Conservation (phyloP, 345 rosid genomes). For the Cochlearia excelsa region DNA sequence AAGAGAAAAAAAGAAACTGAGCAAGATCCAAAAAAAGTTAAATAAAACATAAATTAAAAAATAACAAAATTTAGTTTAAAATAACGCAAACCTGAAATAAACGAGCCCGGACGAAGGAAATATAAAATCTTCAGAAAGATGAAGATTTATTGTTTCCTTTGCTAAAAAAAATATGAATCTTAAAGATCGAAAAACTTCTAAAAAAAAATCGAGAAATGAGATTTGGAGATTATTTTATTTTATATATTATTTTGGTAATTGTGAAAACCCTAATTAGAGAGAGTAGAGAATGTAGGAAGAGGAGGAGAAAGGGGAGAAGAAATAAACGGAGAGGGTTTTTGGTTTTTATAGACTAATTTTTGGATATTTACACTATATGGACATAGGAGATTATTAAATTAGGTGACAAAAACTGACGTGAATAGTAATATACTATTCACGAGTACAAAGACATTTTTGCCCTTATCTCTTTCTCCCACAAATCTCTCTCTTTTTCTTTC, state of each 20-base stretch:
- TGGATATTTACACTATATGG: no score
- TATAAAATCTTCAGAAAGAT: not conserved
- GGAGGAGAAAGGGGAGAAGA: constrained; percentile 17
- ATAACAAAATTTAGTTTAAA: not conserved
- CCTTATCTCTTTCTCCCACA: no score
- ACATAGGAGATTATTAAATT: no score
- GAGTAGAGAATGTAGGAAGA: constrained; percentile 20
- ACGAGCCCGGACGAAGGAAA: not conserved
- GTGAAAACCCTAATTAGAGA: constrained; percentile 12
- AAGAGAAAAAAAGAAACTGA: not conserved
- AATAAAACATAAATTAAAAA: no score
- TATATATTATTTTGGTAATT: no score
- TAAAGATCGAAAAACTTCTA: not conserved
- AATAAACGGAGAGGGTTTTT: constrained; percentile 5
- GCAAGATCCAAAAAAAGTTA: not conserved
- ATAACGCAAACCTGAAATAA: constrained; percentile 22
- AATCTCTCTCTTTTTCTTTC: no score
- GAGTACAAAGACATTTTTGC: no score
- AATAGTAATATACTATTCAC: no score
- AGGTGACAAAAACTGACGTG: no score
- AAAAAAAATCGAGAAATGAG: not conserved
- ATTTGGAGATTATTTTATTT: not conserved
- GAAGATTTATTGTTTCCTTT: constrained; percentile 21
- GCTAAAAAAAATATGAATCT: not conserved
- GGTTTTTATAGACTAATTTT: constrained; percentile 24